phyloP scores from a whole-genome alignment of 306 rosid genomes.

The Macrotyloma uniflorum region DNA sequence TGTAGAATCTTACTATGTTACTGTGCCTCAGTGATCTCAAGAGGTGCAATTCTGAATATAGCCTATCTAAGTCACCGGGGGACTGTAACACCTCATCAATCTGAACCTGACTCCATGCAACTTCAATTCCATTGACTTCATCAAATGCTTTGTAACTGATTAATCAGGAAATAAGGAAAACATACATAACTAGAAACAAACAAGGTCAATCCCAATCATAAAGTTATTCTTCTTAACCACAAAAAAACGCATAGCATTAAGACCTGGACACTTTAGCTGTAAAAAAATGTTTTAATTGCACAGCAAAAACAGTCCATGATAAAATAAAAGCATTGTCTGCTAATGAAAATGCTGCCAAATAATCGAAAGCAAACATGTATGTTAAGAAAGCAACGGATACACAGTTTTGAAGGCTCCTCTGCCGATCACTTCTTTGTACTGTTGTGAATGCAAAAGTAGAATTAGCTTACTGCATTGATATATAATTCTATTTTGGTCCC shows the following conservation, averaged over 20 bases:
- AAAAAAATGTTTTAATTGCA: not conserved
- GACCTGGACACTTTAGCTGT: not conserved
- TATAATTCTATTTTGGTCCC: not conserved
- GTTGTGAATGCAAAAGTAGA: not conserved
- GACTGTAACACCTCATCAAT: not conserved
- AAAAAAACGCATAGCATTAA: not conserved
- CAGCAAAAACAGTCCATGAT: not conserved
- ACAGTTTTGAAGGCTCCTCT: conserved; percentile 16
- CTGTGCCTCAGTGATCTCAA: conserved; percentile 68
- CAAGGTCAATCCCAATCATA: not conserved
- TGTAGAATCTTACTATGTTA: conserved; percentile 70
- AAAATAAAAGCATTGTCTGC: not conserved
- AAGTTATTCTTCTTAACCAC: not conserved
- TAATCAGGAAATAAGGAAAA: not conserved
- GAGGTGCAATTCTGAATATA: conserved; percentile 82
- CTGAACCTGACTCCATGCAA: conserved; percentile 16
- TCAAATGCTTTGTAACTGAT: conserved; percentile 11
- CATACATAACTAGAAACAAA: not conserved
- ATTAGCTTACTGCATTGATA: conserved; percentile 14
- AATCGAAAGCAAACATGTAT: not conserved
- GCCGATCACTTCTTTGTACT: not conserved
- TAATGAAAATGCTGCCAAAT: not conserved
- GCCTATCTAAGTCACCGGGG: conserved; percentile 37
- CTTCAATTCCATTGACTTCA: conserved; percentile 2
- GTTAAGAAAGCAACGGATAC: not conserved